Conservation (phyloP, 352 stramenopile genomes). For the Pythium aristosporum region DNA sequence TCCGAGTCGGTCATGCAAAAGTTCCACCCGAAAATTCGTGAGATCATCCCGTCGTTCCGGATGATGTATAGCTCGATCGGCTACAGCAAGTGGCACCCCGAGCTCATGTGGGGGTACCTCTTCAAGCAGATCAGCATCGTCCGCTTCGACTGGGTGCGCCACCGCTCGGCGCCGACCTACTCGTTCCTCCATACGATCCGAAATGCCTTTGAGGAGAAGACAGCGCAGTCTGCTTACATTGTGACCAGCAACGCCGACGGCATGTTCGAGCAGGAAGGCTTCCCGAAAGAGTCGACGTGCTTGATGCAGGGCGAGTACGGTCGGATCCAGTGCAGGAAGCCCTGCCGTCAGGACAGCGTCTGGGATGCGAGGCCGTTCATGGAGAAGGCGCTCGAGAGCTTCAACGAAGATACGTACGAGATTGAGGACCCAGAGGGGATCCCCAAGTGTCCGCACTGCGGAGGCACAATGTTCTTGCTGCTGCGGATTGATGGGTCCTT, state of each 20-base stretch:
- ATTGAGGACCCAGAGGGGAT: slow-evolving; percentile 51
- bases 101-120: slow-evolving; percentile 59
- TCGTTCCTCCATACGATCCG: slow-evolving; percentile 46
- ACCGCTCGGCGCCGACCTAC: slow-evolving; percentile 58
- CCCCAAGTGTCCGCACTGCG: slow-evolving; percentile 50
- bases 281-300: slow-evolving; percentile 51
- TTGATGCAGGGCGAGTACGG: slow-evolving; percentile 68
- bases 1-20: slow-evolving; percentile 61
- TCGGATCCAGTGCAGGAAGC: slow-evolving; percentile 48
- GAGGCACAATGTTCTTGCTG: slow-evolving; percentile 50
- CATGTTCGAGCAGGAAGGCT: slow-evolving; percentile 73
- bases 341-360: slow-evolving; percentile 45
- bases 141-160: slow-evolving; percentile 46
- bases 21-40: slow-evolving; percentile 48
- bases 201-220: slow-evolving; percentile 34
- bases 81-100: slow-evolving; percentile 38
- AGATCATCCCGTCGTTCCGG: slow-evolving; percentile 45
- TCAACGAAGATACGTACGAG: slow-evolving; percentile 53
- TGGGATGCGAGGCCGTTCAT: slow-evolving; percentile 59
- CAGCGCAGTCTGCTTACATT: slow-evolving; percentile 47
- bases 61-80: slow-evolving; percentile 68
- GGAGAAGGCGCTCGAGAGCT: slow-evolving; percentile 44
- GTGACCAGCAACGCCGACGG: slow-evolving; percentile 72
- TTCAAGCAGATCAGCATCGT: slow-evolving; percentile 66
- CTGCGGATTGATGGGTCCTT: slow-evolving; percentile 52